phyloP scores from a whole-genome alignment of 352 stramenopile species.

The Pythium inflatum region DNA sequence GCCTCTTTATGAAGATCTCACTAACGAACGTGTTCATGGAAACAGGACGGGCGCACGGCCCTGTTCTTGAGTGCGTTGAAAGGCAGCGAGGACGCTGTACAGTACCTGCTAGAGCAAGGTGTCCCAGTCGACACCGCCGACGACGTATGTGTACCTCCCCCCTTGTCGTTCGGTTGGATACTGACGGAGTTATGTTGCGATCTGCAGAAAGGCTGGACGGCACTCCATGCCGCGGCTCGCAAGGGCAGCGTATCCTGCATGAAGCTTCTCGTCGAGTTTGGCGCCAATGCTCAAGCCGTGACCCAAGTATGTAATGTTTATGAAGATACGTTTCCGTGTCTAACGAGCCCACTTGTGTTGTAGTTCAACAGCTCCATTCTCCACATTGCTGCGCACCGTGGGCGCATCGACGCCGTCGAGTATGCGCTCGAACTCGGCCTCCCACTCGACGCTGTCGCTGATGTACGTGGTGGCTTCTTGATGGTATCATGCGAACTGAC shows the following conservation, averaged over 20 bases:
- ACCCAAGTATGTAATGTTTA: too few species aligned
- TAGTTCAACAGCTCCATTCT: not conserved
- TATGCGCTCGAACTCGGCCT: constrained; percentile 3
- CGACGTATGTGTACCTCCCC: not conserved
- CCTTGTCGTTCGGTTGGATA: not conserved
- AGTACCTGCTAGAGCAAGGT: not conserved
- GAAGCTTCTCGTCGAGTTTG: not conserved
- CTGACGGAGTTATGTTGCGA: not conserved
- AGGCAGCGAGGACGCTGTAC: not conserved
- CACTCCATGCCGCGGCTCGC: not conserved
- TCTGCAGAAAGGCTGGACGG: not conserved
- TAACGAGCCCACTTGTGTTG: not conserved
- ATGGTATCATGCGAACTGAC: too few species aligned
- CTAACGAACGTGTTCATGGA: not conserved
- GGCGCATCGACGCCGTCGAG: not conserved
- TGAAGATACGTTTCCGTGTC: too few species aligned
- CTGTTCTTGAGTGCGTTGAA: not conserved
- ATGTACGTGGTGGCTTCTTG: too few species aligned
- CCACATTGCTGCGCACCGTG: not conserved
- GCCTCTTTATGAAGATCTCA: not conserved
- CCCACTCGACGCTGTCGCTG: not conserved
- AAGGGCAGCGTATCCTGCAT: not conserved
- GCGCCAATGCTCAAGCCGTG: not conserved
- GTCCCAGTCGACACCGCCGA: not conserved
- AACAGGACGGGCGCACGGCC: not conserved